Percentiles rank a stretch among this genome's conserved stretches.
phyloP scores from a whole-genome alignment of 352 stramenopile species.

The Pythium rishiriense region DNA sequence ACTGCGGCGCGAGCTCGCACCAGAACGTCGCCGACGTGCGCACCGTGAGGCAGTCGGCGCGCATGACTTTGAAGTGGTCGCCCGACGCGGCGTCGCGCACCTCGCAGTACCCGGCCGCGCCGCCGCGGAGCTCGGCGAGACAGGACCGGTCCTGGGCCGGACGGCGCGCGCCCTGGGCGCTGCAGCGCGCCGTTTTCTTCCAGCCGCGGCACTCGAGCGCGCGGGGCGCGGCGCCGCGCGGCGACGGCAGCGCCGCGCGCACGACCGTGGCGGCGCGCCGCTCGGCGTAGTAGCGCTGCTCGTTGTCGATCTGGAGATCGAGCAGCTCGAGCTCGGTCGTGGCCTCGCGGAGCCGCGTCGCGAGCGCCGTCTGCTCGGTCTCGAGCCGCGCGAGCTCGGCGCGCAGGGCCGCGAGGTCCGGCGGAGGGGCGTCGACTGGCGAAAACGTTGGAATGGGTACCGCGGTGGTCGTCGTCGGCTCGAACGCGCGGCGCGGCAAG shows the following conservation, averaged over 20 bases:
- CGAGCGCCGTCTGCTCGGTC: not conserved
- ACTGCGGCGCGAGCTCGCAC: constrained; percentile 25
- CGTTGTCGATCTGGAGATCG: constrained; percentile 1
- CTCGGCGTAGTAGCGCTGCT: constrained; percentile 10
- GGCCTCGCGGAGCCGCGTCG: not conserved
- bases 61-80: constrained; percentile 20
- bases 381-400: constrained; percentile 10
- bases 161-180: constrained; percentile 2
- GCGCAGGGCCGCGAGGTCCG: constrained; percentile 5
- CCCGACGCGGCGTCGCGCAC: constrained; percentile 10
- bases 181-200: constrained; percentile 24
- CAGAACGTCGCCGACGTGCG: not conserved
- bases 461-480: not conserved
- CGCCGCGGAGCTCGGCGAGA: constrained; percentile 7
- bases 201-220: constrained; percentile 15
- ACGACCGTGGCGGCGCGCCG: not conserved
- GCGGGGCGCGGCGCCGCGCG: not conserved
- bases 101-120: constrained; percentile 22
- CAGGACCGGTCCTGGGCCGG: constrained; percentile 18
- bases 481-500: not conserved
- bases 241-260: constrained; percentile 12
- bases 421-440: not conserved
- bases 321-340: not conserved
- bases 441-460: not conserved
- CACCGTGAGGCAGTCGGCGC: constrained; percentile 9